A percentile compares a stretch with the other conserved stretches of the same genome.
Conservation (phyloP, 352 stramenopile species). For the Lagenidium sp. region DNA sequence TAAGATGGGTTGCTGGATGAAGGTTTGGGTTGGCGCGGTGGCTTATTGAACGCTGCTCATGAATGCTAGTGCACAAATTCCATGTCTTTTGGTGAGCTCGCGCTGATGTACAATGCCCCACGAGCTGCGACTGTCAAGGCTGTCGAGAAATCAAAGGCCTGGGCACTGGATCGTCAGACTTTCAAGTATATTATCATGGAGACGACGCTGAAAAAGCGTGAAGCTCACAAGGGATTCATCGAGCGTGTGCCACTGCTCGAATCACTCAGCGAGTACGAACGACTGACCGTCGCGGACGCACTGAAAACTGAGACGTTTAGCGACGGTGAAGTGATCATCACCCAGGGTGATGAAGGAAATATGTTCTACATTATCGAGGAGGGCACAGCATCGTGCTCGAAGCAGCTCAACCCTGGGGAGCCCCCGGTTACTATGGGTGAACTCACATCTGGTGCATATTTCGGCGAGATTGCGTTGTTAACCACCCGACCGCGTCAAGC, state of each 20-base stretch:
- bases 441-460: slow-evolving; percentile 90
- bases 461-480: slow-evolving; percentile 94
- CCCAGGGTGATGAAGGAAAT: slow-evolving; percentile 82
- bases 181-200: slow-evolving; percentile 92
- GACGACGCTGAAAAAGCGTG: slow-evolving; percentile 85
- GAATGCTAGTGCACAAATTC: slow-evolving; percentile 76
- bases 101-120: slow-evolving; percentile 96
- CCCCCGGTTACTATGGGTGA: slow-evolving; percentile 79
- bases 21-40: neutral
- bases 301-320: slow-evolving; percentile 76
- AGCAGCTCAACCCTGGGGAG: slow-evolving; percentile 68
- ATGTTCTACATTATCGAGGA: slow-evolving; percentile 90
- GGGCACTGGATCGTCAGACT: slow-evolving; percentile 84
- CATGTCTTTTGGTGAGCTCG: slow-evolving; percentile 95
- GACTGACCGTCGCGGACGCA: slow-evolving; percentile 83
- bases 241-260: slow-evolving; percentile 86
- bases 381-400: slow-evolving; percentile 68
- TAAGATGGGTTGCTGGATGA: slow-evolving; percentile 13
- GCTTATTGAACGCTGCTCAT: slow-evolving; percentile 2
- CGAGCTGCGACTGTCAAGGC: slow-evolving; percentile 93
- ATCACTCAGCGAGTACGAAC: slow-evolving; percentile 85
- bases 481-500: slow-evolving; percentile 90
- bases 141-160: slow-evolving; percentile 86
- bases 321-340: slow-evolving; percentile 88
- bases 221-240: slow-evolving; percentile 84